These are phyloP conservation scores for Aspergillus baeticus DNA, from an alignment of 495 filamentous ascomycete genomes.

Conservation along the genomic window DNA sequence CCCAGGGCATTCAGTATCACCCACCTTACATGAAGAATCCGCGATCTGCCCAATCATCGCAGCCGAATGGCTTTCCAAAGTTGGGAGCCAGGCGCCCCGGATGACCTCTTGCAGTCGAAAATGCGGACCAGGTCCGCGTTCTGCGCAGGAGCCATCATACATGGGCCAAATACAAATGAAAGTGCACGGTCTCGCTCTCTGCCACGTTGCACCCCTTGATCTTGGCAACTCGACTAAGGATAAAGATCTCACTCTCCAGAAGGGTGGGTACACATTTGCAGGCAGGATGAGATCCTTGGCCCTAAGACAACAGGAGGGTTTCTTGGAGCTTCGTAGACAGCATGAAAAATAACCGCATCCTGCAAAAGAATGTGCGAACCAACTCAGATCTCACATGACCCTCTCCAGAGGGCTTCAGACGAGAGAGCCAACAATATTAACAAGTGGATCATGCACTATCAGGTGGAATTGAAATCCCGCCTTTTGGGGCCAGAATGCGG, in stretches of 20 bases:
- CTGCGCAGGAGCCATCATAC: neutral
- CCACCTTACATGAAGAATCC: conserved; percentile 16
- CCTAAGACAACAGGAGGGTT: neutral
- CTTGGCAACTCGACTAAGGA: conserved; percentile 28
- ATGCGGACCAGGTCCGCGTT: conserved; percentile 5
- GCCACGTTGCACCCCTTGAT: conserved; percentile 30
- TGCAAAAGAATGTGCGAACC: too few species aligned
- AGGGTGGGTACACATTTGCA: conserved; percentile 4
- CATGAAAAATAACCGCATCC: too few species aligned
- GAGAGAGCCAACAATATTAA: neutral
- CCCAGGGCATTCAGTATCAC: conserved; percentile 11
- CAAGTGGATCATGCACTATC: conserved; percentile 3
- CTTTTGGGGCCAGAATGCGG: conserved; percentile 7
- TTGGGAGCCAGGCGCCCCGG: conserved; percentile 9
- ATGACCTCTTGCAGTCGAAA: conserved; percentile 14
- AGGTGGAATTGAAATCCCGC: neutral
- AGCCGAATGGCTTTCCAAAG: conserved; percentile 4
- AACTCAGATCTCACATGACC: neutral
- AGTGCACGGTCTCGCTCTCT: conserved; percentile 23
- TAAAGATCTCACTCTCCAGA: conserved; percentile 29
- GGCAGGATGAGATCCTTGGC: neutral
- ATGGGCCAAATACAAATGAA: neutral
- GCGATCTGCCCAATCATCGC: conserved; percentile 7
- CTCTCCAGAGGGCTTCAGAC: neutral
- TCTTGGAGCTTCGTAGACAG: too few species aligned